Evolutionary conservation across 805 yeast genomes (phyloP), one percentile per base, ranked within the genome.

Genomic region (Suhomyces prunicola): DNA sequence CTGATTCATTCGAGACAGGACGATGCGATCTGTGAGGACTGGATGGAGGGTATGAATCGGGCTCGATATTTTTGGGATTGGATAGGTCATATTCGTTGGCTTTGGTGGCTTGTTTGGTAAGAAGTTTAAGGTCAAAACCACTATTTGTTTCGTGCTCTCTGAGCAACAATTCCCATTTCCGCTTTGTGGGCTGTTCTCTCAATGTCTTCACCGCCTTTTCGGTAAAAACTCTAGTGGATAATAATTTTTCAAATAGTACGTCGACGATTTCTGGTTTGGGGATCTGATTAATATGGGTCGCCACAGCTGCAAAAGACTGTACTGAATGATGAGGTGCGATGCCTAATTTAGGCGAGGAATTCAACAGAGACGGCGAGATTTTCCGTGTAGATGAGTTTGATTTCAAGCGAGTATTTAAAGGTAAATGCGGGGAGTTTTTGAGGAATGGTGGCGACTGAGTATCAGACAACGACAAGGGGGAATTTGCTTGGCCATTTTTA

Each of bases 141-240:
- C 65, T 52, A 52, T 74, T 76, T 5, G 68, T 65, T 57, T 74
- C 77, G 54, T 65, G 69, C 55, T 76, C 80, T 42, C 73, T 57
- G n/a, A 75, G 58, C 12, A 76, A 60, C 12, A 76, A 61, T 56
- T 76, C 79, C 80, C 80, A 76, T 56, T 76, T 76, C 23, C 80
- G 56, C 47, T 62, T 67, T 3, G 71, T 61, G 4, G 77, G 61
- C 48, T 65, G 69, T 22, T 67, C 69, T 40, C 68, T 59, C 50
- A 75, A 60, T 1, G 71, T 61, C 46, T 60, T 65, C 6, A 70
- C 50, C 2, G 76, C 72, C 39, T 63, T 59, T n/a, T 66, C 73
- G 1, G 76, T 64, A 49, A 76, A 74, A 0, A 66, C 76, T 45
- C 79, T 60, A 4, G 65, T 64, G 4, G 75, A 63, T 4, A 76